These are phyloP conservation scores for Gossypium longicalyx DNA, from an alignment of 345 rosid genomes.

Conservation along the genomic window DNA sequence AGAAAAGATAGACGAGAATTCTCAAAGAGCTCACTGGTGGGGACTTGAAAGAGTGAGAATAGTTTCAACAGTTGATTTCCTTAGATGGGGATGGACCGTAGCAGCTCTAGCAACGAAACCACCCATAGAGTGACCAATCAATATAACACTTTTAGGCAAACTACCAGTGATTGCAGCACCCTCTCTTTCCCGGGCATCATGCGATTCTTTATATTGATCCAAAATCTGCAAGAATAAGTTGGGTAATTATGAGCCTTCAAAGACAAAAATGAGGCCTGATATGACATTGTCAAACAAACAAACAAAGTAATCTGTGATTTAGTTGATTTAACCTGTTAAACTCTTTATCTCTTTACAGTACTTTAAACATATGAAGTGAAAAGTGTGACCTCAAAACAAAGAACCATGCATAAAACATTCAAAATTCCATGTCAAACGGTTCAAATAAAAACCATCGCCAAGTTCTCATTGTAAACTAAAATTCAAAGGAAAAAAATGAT, in stretches of 20 bases:
- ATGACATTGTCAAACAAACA: background rate
- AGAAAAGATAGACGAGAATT: slow-evolving; percentile 18
- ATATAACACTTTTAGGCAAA: slow-evolving; percentile 76
- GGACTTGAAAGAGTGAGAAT: slow-evolving; percentile 91
- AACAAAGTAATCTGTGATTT: background rate
- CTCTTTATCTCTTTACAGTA: background rate
- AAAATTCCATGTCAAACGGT: background rate
- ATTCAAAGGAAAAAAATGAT: slow-evolving; percentile 27
- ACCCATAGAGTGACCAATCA: slow-evolving; percentile 99
- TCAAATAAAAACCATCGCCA: slow-evolving; percentile 11
- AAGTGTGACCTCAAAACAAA: background rate
- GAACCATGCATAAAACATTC: background rate
- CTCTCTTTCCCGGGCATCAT: slow-evolving; percentile 60
- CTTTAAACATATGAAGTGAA: background rate
- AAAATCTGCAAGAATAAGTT: slow-evolving; percentile 53
- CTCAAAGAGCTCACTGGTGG: slow-evolving; percentile 66
- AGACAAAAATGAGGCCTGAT: background rate
- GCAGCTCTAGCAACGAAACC: slow-evolving; percentile 99
- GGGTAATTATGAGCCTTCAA: background rate
- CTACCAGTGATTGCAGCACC: slow-evolving; percentile 62
- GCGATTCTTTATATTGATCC: slow-evolving; percentile 83
- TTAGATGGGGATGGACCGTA: slow-evolving; percentile 67
- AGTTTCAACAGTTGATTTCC: slow-evolving; percentile 81
- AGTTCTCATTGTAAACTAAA: background rate
- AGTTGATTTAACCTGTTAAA: background rate